Evolutionary conservation across 352 stramenopile genomes (phyloP), one percentile per base, ranked within the genome.

Genomic region (Lagenidium giganteum): DNA sequence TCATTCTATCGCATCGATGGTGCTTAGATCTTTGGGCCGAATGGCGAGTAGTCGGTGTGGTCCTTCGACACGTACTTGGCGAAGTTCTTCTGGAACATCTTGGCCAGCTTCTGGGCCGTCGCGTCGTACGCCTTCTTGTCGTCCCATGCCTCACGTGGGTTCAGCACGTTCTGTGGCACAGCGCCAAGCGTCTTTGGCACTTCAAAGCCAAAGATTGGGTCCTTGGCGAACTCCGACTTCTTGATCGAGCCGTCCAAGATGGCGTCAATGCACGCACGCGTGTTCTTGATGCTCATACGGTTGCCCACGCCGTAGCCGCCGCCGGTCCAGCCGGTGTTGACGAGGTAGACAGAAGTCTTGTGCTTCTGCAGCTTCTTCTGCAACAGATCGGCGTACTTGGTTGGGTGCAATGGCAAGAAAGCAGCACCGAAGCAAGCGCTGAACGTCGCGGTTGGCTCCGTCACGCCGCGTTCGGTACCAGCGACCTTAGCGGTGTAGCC

Each of bases 401-500:
- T 98, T 24, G 96, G 95, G 76, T 98, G 95, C 35, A 98, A 68
- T 24, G 95, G 95, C 68, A 99, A 64, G 75, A 99, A 99, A 9
- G 96, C 95, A 20, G 93, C 95, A 43, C 96, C 96, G 66, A 99
- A 99, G 70, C 96, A 98, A 12, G 96, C 84, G 42, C 72, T 96
- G 71, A 99, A 99, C 26, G 91, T 99, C 14, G 96, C 83, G 38
- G 71, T 82, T 16, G 96, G 96, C 64, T 99, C 94, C 28, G 80
- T 98, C 36, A 99, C 80, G 36, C 96, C 96, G 48, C 95, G 83
- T 70, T 99, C 96, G 23, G 96, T 99, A 50, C 96, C 96, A 24
- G 96, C 96, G 48, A 99, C 96, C 74, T 99, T 99, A 45, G 95
- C 96, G 17, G 96, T 99, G 76, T 99, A 99, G 35, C 96, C 96